These are phyloP conservation scores for Globisporangium nunn DNA, from an alignment of 352 stramenopile genomes.

Conservation along the genomic window DNA sequence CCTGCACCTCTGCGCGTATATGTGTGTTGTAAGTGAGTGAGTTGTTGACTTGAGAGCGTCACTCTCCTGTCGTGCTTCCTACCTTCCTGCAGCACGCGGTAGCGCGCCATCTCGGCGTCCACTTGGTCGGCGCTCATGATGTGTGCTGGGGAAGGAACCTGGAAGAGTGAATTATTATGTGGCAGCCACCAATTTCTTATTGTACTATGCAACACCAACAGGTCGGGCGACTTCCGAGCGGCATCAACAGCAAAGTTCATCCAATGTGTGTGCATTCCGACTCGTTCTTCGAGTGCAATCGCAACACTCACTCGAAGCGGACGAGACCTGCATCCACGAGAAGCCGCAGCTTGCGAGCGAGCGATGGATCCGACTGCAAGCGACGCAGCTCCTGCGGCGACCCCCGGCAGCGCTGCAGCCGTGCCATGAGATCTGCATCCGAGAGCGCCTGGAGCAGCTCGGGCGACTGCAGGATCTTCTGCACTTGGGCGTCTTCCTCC, in stretches of 20 bases:
- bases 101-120: constrained; percentile 86
- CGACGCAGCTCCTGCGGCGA: constrained; percentile 31
- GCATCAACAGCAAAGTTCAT: no score
- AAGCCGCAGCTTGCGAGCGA: constrained; percentile 47
- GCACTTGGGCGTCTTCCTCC: constrained; percentile 61
- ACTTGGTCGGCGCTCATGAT: constrained; percentile 49
- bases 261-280: no score
- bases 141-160: neutral
- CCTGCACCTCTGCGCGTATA: constrained; percentile 50
- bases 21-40: no score
- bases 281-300: neutral
- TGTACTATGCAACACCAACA: neutral
- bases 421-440: constrained; percentile 50
- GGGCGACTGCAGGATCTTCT: constrained; percentile 55
- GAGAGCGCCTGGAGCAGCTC: constrained; percentile 55
- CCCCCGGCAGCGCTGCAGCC: constrained; percentile 34
- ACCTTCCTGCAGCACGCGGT: constrained; percentile 89
- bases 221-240: no score
- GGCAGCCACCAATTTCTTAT: neutral
- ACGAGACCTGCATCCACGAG: constrained; percentile 55
- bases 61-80: constrained; percentile 11
- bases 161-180: neutral
- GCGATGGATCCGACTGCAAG: constrained; percentile 29
- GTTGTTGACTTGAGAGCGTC: neutral
- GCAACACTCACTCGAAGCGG: constrained; percentile 24